Evolutionary conservation across 1,284 basidiomycete species (phyloP), one percentile per base, ranked within the genome.

Genomic region (Hortiboletus rubellus): DNA sequence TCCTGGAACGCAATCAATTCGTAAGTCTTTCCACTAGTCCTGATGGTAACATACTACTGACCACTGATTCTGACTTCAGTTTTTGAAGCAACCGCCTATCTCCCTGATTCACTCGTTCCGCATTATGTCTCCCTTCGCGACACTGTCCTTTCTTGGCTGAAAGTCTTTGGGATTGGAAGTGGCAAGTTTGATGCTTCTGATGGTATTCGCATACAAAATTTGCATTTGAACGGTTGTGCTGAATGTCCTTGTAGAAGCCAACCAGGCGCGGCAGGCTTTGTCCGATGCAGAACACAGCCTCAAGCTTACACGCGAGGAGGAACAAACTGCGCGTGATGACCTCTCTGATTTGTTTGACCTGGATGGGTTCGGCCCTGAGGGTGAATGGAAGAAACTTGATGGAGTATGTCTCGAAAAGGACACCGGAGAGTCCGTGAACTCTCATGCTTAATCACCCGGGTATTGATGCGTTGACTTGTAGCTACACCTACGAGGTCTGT

Each of bases 401-500:
- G 82, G 83, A 10, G 79, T 81, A 6, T 99, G 96, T 67, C 74
- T 99, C 24, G 83, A 86, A 65, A 89, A 87, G 66, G 85, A 95
- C 54, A 81, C 83, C 17, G 96, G 96, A 77, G 96, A 98, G 89
- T 95, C 67, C 70, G 92, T 85, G 5, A 9, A 51, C 27, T 41
- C 6, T 22, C 22, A 5, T 22, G 11, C 22, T 38, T 24, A 7
- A 36, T 31, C 18, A 8, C 1, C 18, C n/a, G 12, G n/a, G 45
- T 56, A 40, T 50, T 67, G 40, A 70, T 34, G 17, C 8, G 27
- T 30, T 14, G 2, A 24, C 33, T 37, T 48, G 1, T 59, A 95
- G 93, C 61, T 99, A 98, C 74, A 94, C 89, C 2, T 99, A 99
- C 73, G 93, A 96, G 71, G 81, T 98, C n/a, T 99, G 96, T 77